These are phyloP conservation scores for Serendipita sp. DNA, from an alignment of 768 basidiomycete species.

Conservation along the genomic window DNA sequence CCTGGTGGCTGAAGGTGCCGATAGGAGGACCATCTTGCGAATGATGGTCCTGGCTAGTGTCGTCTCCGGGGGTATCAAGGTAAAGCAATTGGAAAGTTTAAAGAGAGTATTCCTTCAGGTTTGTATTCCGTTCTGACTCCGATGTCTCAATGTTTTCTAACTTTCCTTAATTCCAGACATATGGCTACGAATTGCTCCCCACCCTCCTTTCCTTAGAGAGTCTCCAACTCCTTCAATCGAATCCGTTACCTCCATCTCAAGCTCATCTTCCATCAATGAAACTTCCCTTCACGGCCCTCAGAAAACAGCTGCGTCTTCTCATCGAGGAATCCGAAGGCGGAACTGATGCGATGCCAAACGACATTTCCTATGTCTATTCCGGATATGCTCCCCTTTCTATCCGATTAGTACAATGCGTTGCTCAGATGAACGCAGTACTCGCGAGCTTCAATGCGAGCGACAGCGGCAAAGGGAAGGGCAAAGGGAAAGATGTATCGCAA, in stretches of 20 bases:
- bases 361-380: slow-evolving; percentile 91
- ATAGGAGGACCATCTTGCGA: slow-evolving; percentile 61
- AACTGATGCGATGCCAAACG: slow-evolving; percentile 40
- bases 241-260: slow-evolving; percentile 42
- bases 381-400: slow-evolving; percentile 91
- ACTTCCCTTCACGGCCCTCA: slow-evolving; percentile 52
- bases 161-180: slow-evolving; percentile 31
- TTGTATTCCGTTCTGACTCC: neutral
- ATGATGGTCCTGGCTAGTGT: slow-evolving; percentile 77
- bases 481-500: slow-evolving; percentile 14
- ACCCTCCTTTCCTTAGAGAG: slow-evolving; percentile 22
- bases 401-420: slow-evolving; percentile 81
- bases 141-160: slow-evolving; percentile 29
- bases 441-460: slow-evolving; percentile 8
- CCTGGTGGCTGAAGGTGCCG: slow-evolving; percentile 71
- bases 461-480: slow-evolving; percentile 24
- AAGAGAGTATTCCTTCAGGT: slow-evolving; percentile 86
- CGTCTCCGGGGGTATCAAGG: slow-evolving; percentile 71
- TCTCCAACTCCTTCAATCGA: slow-evolving; percentile 35
- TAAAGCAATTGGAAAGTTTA: slow-evolving; percentile 67
- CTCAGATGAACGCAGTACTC: slow-evolving; percentile 78
- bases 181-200: slow-evolving; percentile 39
- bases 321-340: slow-evolving; percentile 53
- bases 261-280: slow-evolving; percentile 28
- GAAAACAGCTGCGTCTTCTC: slow-evolving; percentile 78